A percentile compares a stretch with the other conserved stretches of the same genome.
Evolutionary conservation across 2,329 filamentous ascomycete species (phyloP).

Genomic region (Cadophora malorum): DNA sequence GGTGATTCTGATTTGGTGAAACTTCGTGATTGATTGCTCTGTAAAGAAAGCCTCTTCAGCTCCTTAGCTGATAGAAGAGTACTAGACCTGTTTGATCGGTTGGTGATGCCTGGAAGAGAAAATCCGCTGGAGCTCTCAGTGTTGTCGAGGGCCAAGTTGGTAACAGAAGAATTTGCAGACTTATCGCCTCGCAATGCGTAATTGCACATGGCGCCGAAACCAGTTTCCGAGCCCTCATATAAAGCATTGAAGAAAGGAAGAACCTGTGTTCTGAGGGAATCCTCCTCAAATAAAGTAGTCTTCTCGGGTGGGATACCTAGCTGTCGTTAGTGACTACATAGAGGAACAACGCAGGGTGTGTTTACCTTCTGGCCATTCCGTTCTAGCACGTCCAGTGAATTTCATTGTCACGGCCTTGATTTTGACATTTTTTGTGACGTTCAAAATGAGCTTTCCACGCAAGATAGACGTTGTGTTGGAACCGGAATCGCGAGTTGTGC

Average conservation of each 20-base stretch:
- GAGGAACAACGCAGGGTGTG: neutral
- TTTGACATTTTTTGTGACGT: conserved; percentile 87
- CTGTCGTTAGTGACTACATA: neutral
- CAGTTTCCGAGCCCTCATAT: conserved; percentile 63
- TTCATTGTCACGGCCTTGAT: conserved; percentile 90
- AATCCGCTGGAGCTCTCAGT: conserved; percentile 29
- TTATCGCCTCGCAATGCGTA: conserved; percentile 50
- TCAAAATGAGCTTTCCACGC: conserved; percentile 81
- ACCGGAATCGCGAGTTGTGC: conserved; percentile 38
- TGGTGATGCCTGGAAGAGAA: conserved; percentile 37
- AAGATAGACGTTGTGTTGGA: conserved; percentile 72
- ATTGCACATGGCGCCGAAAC: conserved; percentile 67
- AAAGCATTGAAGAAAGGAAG: conserved; percentile 90
- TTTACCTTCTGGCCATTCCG: conserved; percentile 94
- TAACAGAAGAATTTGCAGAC: conserved; percentile 40
- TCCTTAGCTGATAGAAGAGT: conserved; percentile 39
- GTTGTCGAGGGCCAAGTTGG: conserved; percentile 30
- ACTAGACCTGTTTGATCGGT: conserved; percentile 39
- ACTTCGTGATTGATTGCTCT: conserved; percentile 70
- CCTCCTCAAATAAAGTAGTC: conserved; percentile 81
- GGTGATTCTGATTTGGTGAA: conserved; percentile 69
- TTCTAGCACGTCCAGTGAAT: conserved; percentile 83
- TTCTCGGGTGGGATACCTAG: conserved; percentile 85
- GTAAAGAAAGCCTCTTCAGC: conserved; percentile 66
- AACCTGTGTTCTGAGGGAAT: conserved; percentile 85